A percentile compares a stretch with the other conserved stretches of the same genome.
Conservation (phyloP, 768 basidiomycete species). For the Tephrocybe sp. region DNA sequence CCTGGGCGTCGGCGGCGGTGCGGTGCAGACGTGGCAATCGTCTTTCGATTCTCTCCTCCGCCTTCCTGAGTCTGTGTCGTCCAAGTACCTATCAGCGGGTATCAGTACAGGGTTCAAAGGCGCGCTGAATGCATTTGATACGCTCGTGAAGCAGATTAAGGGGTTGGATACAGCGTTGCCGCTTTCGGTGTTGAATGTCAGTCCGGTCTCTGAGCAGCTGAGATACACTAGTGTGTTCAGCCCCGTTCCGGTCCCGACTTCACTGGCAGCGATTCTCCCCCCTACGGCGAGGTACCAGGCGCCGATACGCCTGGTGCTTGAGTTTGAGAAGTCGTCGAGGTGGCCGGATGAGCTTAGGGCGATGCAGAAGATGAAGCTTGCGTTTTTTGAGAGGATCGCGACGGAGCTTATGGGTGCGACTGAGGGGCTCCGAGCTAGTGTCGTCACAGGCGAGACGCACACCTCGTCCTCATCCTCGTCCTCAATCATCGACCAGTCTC, state of each 20-base stretch:
- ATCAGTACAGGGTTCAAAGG: constrained; percentile 61
- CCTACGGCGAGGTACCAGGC: constrained; percentile 62
- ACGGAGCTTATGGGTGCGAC: constrained; percentile 53
- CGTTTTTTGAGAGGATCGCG: constrained; percentile 84
- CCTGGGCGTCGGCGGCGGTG: constrained; percentile 58
- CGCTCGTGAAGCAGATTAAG: constrained; percentile 72
- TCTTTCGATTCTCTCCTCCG: constrained; percentile 57
- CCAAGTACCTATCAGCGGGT: constrained; percentile 37
- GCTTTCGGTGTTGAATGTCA: constrained; percentile 71
- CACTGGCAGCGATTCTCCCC: constrained; percentile 50
- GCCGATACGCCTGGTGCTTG: constrained; percentile 71
- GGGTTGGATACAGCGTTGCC: constrained; percentile 71
- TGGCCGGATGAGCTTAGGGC: constrained; percentile 96
- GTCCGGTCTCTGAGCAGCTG: constrained; percentile 66
- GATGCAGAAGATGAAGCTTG: constrained; percentile 92
- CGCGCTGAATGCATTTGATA: constrained; percentile 77
- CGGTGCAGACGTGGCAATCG: constrained; percentile 56
- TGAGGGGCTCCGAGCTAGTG: constrained; percentile 48
- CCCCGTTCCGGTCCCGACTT: constrained; percentile 65
- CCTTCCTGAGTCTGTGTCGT: constrained; percentile 54
- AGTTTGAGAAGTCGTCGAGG: constrained; percentile 88
- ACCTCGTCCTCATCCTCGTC: constrained; percentile 44
- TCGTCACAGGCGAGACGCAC: constrained; percentile 52
- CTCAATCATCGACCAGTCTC: constrained; percentile 64
- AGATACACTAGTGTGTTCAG: constrained; percentile 81